Evolutionary conservation across 2,329 filamentous ascomycete species (phyloP), one percentile per base, ranked within the genome.

Genomic region (Colletotrichum sansevieriae): DNA sequence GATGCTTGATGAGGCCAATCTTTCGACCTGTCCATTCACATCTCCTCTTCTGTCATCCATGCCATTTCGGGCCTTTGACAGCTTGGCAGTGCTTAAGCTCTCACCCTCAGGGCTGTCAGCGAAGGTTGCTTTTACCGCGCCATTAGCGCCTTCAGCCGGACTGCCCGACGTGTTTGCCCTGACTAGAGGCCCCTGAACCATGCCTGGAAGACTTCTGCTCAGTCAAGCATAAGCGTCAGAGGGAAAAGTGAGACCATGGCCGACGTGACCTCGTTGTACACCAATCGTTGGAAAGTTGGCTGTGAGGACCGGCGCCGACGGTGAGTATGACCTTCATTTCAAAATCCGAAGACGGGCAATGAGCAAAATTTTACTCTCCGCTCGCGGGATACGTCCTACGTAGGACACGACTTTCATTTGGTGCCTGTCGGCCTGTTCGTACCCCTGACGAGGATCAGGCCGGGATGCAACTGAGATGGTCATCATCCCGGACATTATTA

Each of bases 21-120:
- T 59, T 52, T 8, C 20, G 25, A 37, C 46, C 47, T 6, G 33
- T n/a, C 20, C 57, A 60, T n/a, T 29, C n/a, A n/a, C n/a, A 46
- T 20, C n/a, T 10, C n/a, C 33, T 13, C 39, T 41, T 51, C 33
- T 43, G 57, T 51, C 57, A 60, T 60, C n/a, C 18, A 60, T 51
- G 18, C 33, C 46, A 49, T 29, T 33, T 29, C 13, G 44, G 25
- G 44, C 33, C 44, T 22, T 25, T 41, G 33, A 15, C 46, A 51
- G 46, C 33, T 51, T 55, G 52, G 18, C 18, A 60, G 18, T 29
- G 9, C 33, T 41, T 20, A 7, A 55, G 9, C 6, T 18, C 9
- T 20, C 15, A 46, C 4, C 43, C 15, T 46, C 2, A 46, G 43
- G 43, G 15, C 20, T 6, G 22, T 10, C 22, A 11, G 13, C 13